phyloP scores from a whole-genome alignment of 1,284 basidiomycete species.

The Pascua guehoae region DNA sequence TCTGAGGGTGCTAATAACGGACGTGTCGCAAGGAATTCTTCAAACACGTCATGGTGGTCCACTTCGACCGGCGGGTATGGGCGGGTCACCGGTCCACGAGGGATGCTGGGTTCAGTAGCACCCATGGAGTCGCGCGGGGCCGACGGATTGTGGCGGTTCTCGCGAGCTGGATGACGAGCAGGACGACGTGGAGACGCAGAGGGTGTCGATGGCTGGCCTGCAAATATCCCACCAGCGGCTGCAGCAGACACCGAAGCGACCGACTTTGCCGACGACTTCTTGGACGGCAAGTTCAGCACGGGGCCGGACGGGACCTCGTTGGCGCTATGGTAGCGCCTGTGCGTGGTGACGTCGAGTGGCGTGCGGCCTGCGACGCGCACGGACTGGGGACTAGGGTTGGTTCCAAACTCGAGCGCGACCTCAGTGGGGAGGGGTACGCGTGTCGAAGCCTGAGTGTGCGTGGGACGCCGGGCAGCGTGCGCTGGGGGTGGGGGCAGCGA shows the following conservation, averaged over 20 bases:
- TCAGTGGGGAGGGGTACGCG: not conserved
- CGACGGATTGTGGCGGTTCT: too few species aligned
- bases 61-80: too few species aligned
- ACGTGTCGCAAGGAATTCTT: too few species aligned
- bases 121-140: too few species aligned
- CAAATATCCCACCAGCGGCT: not conserved
- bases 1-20: too few species aligned
- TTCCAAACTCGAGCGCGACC: conserved; percentile 5
- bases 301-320: not conserved
- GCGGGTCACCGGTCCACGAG: too few species aligned
- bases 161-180: too few species aligned
- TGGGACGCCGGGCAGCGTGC: not conserved
- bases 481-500: not conserved
- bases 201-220: not conserved
- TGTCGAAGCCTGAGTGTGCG: not conserved
- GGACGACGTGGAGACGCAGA: not conserved
- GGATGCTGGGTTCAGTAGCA: too few species aligned
- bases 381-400: conserved; percentile 1
- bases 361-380: not conserved
- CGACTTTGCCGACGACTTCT: not conserved
- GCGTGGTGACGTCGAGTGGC: not conserved
- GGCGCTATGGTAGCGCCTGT: not conserved
- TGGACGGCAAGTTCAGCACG: not conserved
- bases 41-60: too few species aligned
- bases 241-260: not conserved